These are phyloP conservation scores for Suillus fuscotomentosus DNA, from an alignment of 768 basidiomycete genomes.

Conservation along the genomic window DNA sequence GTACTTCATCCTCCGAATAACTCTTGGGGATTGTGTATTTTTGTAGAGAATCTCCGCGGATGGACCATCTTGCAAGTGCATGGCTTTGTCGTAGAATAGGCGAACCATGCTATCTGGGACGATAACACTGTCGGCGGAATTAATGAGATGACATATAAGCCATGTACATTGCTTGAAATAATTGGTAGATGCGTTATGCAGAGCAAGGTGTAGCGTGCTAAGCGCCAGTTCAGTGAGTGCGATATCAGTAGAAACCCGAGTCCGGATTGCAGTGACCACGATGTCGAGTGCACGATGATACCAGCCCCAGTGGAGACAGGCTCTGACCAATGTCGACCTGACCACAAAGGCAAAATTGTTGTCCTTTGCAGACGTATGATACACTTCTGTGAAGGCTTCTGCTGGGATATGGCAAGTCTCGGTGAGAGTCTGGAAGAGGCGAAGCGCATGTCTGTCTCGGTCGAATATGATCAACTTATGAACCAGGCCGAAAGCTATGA, in stretches of 20 bases:
- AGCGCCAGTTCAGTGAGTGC: conserved; percentile 35
- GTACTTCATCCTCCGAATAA: conserved; percentile 37
- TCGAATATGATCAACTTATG: conserved; percentile 38
- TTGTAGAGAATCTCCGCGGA: conserved; percentile 48
- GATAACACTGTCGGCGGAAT: conserved; percentile 23
- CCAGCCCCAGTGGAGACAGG: conserved; percentile 59
- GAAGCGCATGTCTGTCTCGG: conserved; percentile 37
- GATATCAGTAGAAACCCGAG: conserved; percentile 19
- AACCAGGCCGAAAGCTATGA: conserved; percentile 42
- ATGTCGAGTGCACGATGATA: conserved; percentile 39
- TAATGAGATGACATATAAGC: conserved; percentile 41
- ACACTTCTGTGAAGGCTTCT: conserved; percentile 41
- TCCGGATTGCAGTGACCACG: conserved; percentile 30
- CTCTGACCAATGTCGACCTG: conserved; percentile 45
- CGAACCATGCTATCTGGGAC: conserved; percentile 46
- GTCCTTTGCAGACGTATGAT: conserved; percentile 28
- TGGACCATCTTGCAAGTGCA: conserved; percentile 22
- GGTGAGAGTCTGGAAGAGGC: conserved; percentile 50
- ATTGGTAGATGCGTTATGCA: conserved; percentile 33
- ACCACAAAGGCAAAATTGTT: conserved; percentile 48
- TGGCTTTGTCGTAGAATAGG: conserved; percentile 45
- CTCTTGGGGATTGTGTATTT: conserved; percentile 36
- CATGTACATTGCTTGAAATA: conserved; percentile 40
- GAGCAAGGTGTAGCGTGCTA: conserved; percentile 43
- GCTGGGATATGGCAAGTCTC: conserved; percentile 43